Base-by-base conservation (phyloP, 1,284 basidiomycete species). In the Wallemia ichthyophaga region DNA sequence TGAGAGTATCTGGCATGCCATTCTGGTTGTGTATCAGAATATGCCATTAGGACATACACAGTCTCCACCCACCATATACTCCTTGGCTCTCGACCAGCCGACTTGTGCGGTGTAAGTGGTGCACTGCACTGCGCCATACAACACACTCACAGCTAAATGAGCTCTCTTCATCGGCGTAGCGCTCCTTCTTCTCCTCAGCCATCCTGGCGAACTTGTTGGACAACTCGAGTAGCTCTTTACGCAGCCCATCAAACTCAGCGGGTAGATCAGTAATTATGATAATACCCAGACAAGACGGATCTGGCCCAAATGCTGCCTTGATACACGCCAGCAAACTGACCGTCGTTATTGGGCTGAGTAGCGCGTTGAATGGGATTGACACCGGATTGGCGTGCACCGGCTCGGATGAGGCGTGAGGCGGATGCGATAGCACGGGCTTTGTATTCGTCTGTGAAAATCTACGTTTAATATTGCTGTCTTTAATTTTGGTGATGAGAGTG, bases 131-230 rank as follows among this genome's bases (percentile, higher is more conserved):
- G 23, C 21, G 27, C 15, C 32, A 19, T 28, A 27, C 27, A 66
- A 72, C 5, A 48, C n/a, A 48, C 37, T 48, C 37, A 48, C 37
- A 48, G 37, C 37, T 27, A 54, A 25, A 58, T 19, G 23, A n/a
- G 21, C 64, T 65, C 25, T 69, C 66, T 11, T 68, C 66, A 26
- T 65, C 59, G 1, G 78, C 76, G 66, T 85, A 83, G 59, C 74
- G 75, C 66, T 87, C 84, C 57, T 82, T 75, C 13, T 70, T 69
- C 15, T 68, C 66, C 58, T 81, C 78, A 19, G 81, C 76, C 3
- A 91, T 72, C 23, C 74, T 73, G 0, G 84, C 82, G 66, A 92
- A 87, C 53, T 73, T 71, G 67, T 84, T 78, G 1, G 83, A 78
- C 54, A 85, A 71, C 63, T 74, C 76, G 60, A 94, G 75, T 25